Conservation (phyloP, 768 basidiomycete species). For the Lactarius trivialis region DNA sequence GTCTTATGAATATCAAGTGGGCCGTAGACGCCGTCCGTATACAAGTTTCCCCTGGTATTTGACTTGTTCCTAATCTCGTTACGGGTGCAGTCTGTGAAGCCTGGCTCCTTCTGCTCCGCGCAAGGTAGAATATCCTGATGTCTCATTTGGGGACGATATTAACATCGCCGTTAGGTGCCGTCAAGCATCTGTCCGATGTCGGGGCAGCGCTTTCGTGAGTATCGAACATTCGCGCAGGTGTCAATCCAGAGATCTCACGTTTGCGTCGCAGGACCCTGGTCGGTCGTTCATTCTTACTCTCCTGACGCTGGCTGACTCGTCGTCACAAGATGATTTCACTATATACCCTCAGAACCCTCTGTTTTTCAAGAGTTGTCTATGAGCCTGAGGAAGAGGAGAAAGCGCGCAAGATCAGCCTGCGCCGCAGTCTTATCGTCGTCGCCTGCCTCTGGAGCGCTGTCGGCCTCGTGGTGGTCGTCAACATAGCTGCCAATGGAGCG, state of each 20-base stretch:
- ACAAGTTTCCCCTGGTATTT: neutral
- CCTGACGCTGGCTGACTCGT: neutral
- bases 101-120: neutral
- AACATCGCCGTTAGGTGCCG: neutral
- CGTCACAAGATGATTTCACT: conserved; percentile 32
- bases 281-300: neutral
- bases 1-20: conserved; percentile 34
- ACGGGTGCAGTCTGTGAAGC: neutral
- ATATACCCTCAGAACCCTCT: conserved; percentile 35
- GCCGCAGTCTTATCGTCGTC: conserved; percentile 23
- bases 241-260: neutral
- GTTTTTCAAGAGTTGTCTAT: conserved; percentile 24
- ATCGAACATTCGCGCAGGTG: neutral
- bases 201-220: neutral
- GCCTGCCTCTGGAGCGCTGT: conserved; percentile 33
- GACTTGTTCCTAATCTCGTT: neutral
- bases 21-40: conserved; percentile 28
- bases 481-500: conserved; percentile 29
- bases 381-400: neutral
- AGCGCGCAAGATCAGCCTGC: neutral
- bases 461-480: conserved; percentile 35
- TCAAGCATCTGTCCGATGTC: neutral
- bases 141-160: neutral
- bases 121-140: neutral
- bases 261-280: neutral